Percentiles rank a stretch among this genome's conserved stretches.
phyloP scores from a whole-genome alignment of 495 filamentous ascomycete species.

The Aspergillus panamensis region DNA sequence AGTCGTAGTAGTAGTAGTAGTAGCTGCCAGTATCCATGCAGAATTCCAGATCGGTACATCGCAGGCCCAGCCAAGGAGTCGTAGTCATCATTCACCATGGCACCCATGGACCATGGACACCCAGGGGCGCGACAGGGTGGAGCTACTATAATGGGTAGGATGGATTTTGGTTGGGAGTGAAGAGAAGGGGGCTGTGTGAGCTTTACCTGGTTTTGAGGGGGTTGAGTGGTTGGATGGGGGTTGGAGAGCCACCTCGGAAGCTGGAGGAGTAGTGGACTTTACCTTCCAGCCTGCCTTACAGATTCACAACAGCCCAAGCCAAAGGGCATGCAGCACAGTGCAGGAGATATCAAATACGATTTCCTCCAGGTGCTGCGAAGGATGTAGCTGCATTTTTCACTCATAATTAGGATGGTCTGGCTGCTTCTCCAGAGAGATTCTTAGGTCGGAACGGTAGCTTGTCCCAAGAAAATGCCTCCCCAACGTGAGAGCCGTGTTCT shows the following conservation, averaged over 20 bases:
- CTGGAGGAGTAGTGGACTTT: background rate
- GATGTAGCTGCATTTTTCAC: too few species aligned
- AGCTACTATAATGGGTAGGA: constrained; percentile 10
- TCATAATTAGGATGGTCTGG: too few species aligned
- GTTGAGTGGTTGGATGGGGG: background rate
- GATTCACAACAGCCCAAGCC: background rate
- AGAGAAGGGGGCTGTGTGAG: constrained; percentile 16
- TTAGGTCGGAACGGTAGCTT: too few species aligned
- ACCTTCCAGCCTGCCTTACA: background rate
- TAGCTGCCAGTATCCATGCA: background rate
- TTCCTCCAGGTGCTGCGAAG: too few species aligned
- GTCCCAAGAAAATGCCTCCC: background rate
- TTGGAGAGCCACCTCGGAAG: background rate
- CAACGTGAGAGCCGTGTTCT: background rate
- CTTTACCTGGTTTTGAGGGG: constrained; percentile 1
- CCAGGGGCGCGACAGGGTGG: constrained; percentile 21
- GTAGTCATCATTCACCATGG: constrained; percentile 18
- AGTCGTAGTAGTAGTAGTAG: too few species aligned
- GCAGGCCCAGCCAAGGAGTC: constrained; percentile 7
- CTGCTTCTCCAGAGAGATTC: too few species aligned
- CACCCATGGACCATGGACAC: constrained; percentile 23
- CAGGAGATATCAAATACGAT: too few species aligned
- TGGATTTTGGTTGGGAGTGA: constrained; percentile 14
- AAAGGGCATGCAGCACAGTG: too few species aligned
- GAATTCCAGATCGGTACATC: constrained; percentile 2